phyloP scores from a whole-genome alignment of 1,139 yeast species.

The Yamadazyma dushanensis region DNA sequence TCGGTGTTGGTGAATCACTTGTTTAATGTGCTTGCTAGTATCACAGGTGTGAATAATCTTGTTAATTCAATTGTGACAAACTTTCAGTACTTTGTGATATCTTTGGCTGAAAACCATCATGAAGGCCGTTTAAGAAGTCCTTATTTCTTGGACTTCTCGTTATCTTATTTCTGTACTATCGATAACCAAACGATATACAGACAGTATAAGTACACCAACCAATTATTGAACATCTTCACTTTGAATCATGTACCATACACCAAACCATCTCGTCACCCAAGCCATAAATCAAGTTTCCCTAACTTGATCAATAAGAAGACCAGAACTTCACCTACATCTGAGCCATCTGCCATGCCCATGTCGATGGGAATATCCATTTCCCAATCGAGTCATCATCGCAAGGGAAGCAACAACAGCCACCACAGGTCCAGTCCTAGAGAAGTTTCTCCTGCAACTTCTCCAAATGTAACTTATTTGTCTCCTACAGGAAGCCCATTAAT shows the following conservation, averaged over 20 bases:
- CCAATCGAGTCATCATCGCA: neutral
- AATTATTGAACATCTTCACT: conserved; percentile 12
- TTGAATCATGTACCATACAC: neutral
- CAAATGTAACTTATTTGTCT: neutral
- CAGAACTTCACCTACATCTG: neutral
- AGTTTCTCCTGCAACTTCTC: neutral
- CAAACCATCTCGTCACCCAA: neutral
- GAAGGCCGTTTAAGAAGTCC: conserved; percentile 10
- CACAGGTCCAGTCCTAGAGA: conserved; percentile 1
- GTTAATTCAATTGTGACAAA: conserved; percentile 10
- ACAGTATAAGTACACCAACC: conserved; percentile 16
- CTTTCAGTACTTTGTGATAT: conserved; percentile 10
- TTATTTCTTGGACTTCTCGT: conserved; percentile 12
- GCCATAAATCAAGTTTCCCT: conserved; percentile 1
- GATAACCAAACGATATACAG: conserved; percentile 16
- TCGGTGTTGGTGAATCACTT: conserved; percentile 7
- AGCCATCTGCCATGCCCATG: neutral
- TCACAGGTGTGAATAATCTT: conserved; percentile 13
- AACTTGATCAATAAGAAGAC: conserved; percentile 1
- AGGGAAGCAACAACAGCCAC: conserved; percentile 1
- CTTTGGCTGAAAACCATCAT: conserved; percentile 6
- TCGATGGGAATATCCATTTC: neutral
- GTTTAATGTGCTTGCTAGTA: conserved; percentile 5
- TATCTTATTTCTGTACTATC: conserved; percentile 15
- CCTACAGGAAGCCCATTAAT: neutral